phyloP scores from a whole-genome alignment of 257 asterid genomes.

The Nicotiana otophora region DNA sequence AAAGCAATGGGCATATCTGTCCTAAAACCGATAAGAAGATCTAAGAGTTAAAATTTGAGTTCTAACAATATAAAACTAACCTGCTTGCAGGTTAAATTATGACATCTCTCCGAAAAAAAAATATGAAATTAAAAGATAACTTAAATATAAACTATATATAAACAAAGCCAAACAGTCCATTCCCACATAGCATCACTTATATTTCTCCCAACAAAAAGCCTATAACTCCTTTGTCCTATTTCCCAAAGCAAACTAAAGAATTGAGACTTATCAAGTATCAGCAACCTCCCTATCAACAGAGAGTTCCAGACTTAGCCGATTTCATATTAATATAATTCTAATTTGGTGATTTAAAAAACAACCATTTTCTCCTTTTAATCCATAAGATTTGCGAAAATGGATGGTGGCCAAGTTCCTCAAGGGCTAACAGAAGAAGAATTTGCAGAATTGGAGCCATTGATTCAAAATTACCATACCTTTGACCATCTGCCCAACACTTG shows the following conservation, averaged over 20 bases:
- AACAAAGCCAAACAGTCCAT: neutral
- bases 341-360: no score
- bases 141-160: no score
- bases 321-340: neutral
- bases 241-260: neutral
- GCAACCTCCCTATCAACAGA: neutral
- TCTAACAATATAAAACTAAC: no score
- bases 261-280: neutral
- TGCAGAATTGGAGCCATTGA: conserved; percentile 40
- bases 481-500: conserved; percentile 61
- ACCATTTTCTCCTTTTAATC: neutral
- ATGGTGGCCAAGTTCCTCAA: conserved; percentile 38
- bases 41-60: no score
- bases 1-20: no score
- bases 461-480: conserved; percentile 54
- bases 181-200: neutral
- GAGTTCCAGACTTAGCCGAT: neutral
- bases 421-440: conserved; percentile 55
- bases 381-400: neutral
- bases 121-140: no score
- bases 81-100: no score
- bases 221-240: neutral
- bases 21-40: no score
- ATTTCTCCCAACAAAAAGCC: neutral
- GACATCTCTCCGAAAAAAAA: no score